A percentile compares a stretch with the other conserved stretches of the same genome.
phyloP scores from a whole-genome alignment of 164 flowering plant species.

The Nymphaea thermarum region DNA sequence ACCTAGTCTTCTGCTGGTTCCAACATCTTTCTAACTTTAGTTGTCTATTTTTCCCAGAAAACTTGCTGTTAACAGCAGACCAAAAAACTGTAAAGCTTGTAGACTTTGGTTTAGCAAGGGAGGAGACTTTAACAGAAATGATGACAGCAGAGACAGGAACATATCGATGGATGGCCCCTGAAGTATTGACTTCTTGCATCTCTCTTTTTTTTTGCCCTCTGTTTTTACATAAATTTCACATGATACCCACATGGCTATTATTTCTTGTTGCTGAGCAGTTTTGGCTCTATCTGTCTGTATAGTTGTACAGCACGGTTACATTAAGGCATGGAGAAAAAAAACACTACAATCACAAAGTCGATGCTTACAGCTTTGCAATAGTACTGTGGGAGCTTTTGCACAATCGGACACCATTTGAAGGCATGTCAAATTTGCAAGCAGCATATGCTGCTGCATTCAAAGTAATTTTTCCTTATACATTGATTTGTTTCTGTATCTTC shows the following conservation, averaged over 20 bases:
- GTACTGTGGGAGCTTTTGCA: slow-evolving; percentile 92
- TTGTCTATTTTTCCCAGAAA: slow-evolving; percentile 34
- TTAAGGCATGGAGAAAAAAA: slow-evolving; percentile 94
- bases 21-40: background rate
- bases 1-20: background rate
- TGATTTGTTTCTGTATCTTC: background rate
- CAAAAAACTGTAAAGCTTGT: slow-evolving; percentile 77
- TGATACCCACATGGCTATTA: background rate
- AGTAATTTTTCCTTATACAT: slow-evolving; percentile 20
- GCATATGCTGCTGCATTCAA: slow-evolving; percentile 98
- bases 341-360: slow-evolving; percentile 93
- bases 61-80: slow-evolving; percentile 78
- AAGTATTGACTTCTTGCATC: slow-evolving; percentile 30
- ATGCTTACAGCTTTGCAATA: slow-evolving; percentile 90
- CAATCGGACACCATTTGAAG: slow-evolving; percentile 85
- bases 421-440: slow-evolving; percentile 97
- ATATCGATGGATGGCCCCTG: slow-evolving; percentile 98
- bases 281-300: slow-evolving; percentile 5
- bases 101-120: slow-evolving; percentile 93
- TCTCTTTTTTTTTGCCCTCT: slow-evolving; percentile 1
- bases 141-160: slow-evolving; percentile 98
- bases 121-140: slow-evolving; percentile 90
- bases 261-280: background rate
- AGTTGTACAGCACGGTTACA: slow-evolving; percentile 95
- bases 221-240: background rate